Base-by-base conservation (phyloP, 2,329 filamentous ascomycete genomes). In the Mariannaea elegans region DNA sequence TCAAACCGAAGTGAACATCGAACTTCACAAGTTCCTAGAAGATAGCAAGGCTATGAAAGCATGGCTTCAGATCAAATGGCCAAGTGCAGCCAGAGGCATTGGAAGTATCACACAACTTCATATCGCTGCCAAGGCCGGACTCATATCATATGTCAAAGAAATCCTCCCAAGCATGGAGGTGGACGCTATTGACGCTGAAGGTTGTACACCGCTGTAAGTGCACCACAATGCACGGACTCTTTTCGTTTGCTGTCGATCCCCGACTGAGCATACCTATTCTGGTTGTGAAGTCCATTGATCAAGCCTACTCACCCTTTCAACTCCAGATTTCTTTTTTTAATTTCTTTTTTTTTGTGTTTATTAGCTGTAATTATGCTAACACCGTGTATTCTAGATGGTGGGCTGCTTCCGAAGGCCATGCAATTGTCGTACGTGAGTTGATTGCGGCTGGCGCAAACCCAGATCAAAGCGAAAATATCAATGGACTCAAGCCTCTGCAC, bases 401-500 rank as follows among this genome's bases (percentile, higher is more conserved):
- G 63, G 73, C 73, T 48, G 70, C 73, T 14, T 18, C 4, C 1
- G 49, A 38, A 6, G 71, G 73, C 0, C 68, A 71, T 38, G 31
- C 51, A 1, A 61, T 49, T 2, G 56, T 65, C 4, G 54, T 71
- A 7, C 50, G 53, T 1, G 38, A 63, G 0, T 46, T 76, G 23
- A 23, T 75, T 2, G 49, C 49, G 4, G 56, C 64, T 10, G 72
- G 71, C 2, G 75, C 71, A 4, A 59, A 72, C 14, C 69, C 67
- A 9, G 62, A 73, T 41, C 29, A 51, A 14, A 38, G 56, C 1
- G 63, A 73, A 2, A 49, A 41, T 4, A 3, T 14, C 7, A 2
- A 54, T 16, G 77, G 78, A 1, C 41, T 66, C 1, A 75, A 63
- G n/a, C 74, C 78, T 6, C 57, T 81, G 1, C 75, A 80, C 50